Percentiles rank a stretch among this genome's conserved stretches.
Conservation (phyloP, 2,329 filamentous ascomycete species). For the Hymenoscyphus fraxineus region DNA sequence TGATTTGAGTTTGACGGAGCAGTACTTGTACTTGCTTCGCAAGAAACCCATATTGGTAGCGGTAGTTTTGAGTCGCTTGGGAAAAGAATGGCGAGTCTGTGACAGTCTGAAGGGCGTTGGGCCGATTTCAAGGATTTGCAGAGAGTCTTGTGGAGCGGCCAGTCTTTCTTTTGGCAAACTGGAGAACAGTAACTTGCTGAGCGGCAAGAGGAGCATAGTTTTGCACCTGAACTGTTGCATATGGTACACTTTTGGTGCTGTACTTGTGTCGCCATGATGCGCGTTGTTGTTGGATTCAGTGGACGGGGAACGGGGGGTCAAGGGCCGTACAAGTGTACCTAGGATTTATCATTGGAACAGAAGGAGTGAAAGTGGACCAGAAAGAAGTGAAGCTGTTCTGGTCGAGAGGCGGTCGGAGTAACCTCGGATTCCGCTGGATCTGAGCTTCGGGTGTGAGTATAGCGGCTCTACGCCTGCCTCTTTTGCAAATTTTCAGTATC, state of each 20-base stretch:
- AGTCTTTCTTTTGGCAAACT: slow-evolving; percentile 9
- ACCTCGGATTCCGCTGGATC: too few relatives aligned
- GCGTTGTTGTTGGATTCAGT: not conserved
- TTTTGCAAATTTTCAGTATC: too few relatives aligned
- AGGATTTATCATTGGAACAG: too few relatives aligned
- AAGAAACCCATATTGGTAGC: not conserved
- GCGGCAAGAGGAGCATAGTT: slow-evolving; percentile 6
- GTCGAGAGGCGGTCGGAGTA: too few relatives aligned
- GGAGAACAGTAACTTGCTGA: slow-evolving; percentile 8
- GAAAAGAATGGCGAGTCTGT: not conserved
- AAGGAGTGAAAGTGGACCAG: too few relatives aligned
- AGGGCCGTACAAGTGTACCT: too few relatives aligned
- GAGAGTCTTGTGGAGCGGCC: slow-evolving; percentile 11
- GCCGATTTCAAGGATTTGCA: slow-evolving; percentile 5
- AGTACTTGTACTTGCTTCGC: not conserved
- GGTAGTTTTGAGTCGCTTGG: not conserved
- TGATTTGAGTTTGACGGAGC: not conserved
- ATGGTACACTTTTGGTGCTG: not conserved
- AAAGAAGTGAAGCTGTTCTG: too few relatives aligned
- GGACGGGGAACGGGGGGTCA: too few relatives aligned
- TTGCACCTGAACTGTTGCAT: not conserved
- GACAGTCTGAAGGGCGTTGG: not conserved
- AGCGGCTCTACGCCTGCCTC: too few relatives aligned
- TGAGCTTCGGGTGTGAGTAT: too few relatives aligned
- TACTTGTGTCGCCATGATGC: not conserved